Conservation (phyloP, 306 rosid species). For the Citrullus mucosospermus region DNA sequence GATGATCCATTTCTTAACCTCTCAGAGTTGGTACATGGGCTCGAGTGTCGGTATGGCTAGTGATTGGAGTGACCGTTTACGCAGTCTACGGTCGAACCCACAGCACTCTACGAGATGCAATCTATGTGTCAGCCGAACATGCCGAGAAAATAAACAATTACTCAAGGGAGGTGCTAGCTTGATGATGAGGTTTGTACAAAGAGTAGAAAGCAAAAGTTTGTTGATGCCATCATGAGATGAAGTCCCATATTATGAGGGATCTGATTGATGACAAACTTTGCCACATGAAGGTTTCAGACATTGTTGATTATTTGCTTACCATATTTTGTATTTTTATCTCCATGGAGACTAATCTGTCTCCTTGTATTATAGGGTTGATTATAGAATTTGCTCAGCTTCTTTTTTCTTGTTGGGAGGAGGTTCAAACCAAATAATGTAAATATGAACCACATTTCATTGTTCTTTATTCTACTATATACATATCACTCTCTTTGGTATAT, state of each 20-base stretch:
- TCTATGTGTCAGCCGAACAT: constrained; percentile 38
- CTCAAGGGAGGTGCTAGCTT: constrained; percentile 26
- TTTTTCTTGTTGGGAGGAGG: background rate
- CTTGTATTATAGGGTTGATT: constrained; percentile 7
- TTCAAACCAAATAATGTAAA: background rate
- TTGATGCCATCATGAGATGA: background rate
- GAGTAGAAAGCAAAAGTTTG: background rate
- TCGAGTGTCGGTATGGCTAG: constrained; percentile 76
- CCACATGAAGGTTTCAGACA: background rate
- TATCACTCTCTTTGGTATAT: background rate
- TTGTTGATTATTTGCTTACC: background rate
- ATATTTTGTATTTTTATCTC: background rate
- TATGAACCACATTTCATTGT: background rate
- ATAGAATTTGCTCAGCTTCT: background rate
- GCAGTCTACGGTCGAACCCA: constrained; percentile 64
- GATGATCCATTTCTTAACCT: background rate
- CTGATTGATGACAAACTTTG: background rate
- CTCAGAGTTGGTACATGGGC: constrained; percentile 60
- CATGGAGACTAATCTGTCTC: constrained; percentile 5
- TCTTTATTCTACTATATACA: background rate
- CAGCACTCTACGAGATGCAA: constrained; percentile 49
- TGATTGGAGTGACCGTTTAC: constrained; percentile 47
- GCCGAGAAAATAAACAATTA: constrained; percentile 25
- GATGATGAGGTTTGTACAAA: background rate
- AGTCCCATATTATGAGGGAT: background rate